A percentile compares a stretch with the other conserved stretches of the same genome.
Conservation (phyloP, 306 rosid genomes). For the Gynostemma pentaphyllum region DNA sequence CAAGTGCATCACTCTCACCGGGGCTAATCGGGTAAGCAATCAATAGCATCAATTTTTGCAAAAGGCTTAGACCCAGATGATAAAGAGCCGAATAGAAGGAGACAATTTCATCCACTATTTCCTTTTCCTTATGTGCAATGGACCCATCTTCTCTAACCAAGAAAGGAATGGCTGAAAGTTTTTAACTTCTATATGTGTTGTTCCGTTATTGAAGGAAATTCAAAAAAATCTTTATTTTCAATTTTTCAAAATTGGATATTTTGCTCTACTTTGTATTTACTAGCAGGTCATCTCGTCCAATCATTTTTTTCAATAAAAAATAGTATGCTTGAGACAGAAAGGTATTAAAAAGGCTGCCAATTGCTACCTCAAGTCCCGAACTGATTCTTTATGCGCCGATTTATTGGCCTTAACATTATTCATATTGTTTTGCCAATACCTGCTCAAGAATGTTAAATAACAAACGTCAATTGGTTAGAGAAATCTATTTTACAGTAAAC, state of each 20-base stretch:
- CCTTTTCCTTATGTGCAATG: neutral
- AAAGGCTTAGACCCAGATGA: too few species aligned
- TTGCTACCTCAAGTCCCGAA: constrained; percentile 79
- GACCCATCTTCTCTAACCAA: too few species aligned
- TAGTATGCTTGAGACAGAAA: constrained; percentile 15
- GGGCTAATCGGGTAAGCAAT: too few species aligned
- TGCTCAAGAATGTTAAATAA: constrained; percentile 8
- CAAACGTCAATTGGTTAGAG: neutral
- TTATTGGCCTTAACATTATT: constrained; percentile 94
- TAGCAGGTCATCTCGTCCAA: neutral
- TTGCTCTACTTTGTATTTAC: neutral
- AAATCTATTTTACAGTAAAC: neutral
- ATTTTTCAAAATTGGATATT: neutral
- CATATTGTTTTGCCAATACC: constrained; percentile 99
- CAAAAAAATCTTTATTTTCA: constrained; percentile 1
- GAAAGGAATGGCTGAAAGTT: too few species aligned
- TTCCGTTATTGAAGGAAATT: neutral
- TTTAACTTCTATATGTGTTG: neutral
- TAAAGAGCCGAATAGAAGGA: too few species aligned
- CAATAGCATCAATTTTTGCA: too few species aligned
- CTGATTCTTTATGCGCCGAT: constrained; percentile 98
- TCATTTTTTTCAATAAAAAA: neutral
- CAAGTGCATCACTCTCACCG: too few species aligned
- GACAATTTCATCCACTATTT: neutral
- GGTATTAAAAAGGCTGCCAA: neutral